Evolutionary conservation across 202 grass and related monocot genomes (phyloP), one percentile per base, ranked within the genome.

Genomic region (Cymbopogon flexuosus): DNA sequence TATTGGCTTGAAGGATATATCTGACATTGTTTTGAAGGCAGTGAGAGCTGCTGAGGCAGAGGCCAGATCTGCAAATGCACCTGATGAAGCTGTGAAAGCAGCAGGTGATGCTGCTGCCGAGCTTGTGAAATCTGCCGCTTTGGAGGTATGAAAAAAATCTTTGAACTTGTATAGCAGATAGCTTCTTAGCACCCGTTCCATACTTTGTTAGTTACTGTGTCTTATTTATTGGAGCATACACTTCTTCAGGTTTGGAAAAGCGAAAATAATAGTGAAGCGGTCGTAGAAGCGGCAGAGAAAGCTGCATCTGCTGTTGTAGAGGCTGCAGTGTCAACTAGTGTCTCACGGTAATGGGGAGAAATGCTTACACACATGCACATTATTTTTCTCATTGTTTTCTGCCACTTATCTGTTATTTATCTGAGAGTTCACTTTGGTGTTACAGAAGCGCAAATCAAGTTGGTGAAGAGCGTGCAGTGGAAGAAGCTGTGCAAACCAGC

Each of bases 101-200:
- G 96, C 92, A 69, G 96, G 90, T 58, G 96, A 98, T 93, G 96
- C 96, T 77, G 96, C 96, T 62, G 96, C 96, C 1, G 96, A 98
- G 83, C 86, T 98, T 89, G 96, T 98, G 47, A 93, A 88, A 82
- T 93, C 86, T 84, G 84, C 90, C 78, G 96, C 96, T 78, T 88
- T 75, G 59, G 96, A 98, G 96, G 96, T 93, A 95, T 81, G 73
- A 18, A 30, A 66, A 60, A 81, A 73, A 35, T 33, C 6, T 68
- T 79, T 14, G 57, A 42, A 42, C 13, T 79, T n/a, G 57, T 34
- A 23, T 68, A 54, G 47, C 31, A 80, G 15, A 31, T 51, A 33
- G 31, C 59, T 90, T 19, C 34, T 57, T 16, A 33, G 57, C 29
- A 58, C 75, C n/a, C 76, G 3, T 64, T 84, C 76, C 78, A 80